These are phyloP conservation scores for Beta vulgaris DNA, from an alignment of 148 eudicot genomes.

Conservation along the genomic window DNA sequence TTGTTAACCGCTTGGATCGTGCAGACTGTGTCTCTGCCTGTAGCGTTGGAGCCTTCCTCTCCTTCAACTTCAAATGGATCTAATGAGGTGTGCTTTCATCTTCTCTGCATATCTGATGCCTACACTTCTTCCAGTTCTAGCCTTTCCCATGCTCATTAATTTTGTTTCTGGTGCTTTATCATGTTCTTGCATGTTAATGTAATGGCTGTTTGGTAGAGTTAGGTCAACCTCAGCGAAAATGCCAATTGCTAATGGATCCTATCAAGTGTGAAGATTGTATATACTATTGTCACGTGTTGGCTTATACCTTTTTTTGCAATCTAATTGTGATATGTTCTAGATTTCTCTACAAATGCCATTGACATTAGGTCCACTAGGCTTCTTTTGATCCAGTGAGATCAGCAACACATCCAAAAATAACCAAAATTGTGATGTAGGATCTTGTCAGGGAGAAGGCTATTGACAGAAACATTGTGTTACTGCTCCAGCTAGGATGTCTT, in stretches of 20 bases:
- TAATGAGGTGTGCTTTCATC: slow-evolving; percentile 38
- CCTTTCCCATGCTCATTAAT: background rate
- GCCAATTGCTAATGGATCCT: background rate
- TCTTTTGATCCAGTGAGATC: background rate
- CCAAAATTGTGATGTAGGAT: background rate
- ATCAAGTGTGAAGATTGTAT: background rate
- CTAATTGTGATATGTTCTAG: background rate
- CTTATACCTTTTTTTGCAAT: background rate
- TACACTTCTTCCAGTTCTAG: background rate
- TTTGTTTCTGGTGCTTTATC: slow-evolving; percentile 4
- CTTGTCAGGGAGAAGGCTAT: background rate
- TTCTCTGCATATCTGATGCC: background rate
- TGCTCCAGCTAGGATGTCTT: background rate
- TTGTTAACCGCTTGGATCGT: slow-evolving; percentile 14
- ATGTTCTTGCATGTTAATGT: background rate
- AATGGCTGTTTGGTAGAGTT: background rate
- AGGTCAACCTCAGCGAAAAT: background rate
- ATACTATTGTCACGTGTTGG: background rate
- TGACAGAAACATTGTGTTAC: background rate
- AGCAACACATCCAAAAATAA: background rate
- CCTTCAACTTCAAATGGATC: slow-evolving; percentile 47
- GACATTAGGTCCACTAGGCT: background rate
- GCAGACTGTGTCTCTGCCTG: slow-evolving; percentile 62
- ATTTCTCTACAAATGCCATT: background rate
- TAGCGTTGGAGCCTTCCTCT: slow-evolving; percentile 46